Base-by-base conservation (phyloP, 768 basidiomycete genomes). In the Macrolepiota dolichaula region DNA sequence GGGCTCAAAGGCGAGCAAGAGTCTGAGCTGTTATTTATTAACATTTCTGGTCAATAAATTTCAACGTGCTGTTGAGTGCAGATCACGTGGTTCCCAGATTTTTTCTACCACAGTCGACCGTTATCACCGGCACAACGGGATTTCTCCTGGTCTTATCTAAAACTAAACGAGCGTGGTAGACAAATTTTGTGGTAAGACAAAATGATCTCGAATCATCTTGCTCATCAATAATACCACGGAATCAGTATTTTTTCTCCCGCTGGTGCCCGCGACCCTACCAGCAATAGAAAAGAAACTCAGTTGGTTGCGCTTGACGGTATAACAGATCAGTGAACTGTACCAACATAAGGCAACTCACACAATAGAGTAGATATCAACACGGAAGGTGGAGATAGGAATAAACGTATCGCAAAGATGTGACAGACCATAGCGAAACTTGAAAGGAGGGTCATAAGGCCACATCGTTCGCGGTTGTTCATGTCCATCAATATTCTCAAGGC, bases 251-350 rank as follows among this genome's bases (percentile, higher is more conserved):
- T 77, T 9, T 83, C 83, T 70, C 73, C 81, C 42, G 79, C 80
- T 5, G 81, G 79, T 0, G 81, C 81, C 2, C 71, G 83, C 37
- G 83, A 77, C 64, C 68, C 69, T 1, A 77, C 77, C 2, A 53
- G 70, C 2, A 80, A 82, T 62, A 63, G 62, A 11, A 62, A 65
- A 12, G 69, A 61, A 36, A 79, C 81, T 0, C 70, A 72, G 1
- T 84, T 82, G 82, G 63, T 81, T 2, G 83, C 83, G 4, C 67
- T 84, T 37, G 83, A 84, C 61, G 81, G 82, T 61, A 70, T 83
- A 51, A 77, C n/a, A n/a, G n/a, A n/a, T n/a, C n/a, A n/a, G n/a
- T n/a, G n/a, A n/a, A n/a, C n/a, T n/a, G n/a, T n/a, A n/a, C n/a
- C n/a, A n/a, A n/a, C n/a, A n/a, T n/a, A n/a, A n/a, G n/a, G n/a